phyloP scores from a whole-genome alignment of 129 eudicot species.

The Helianthus annuus region DNA sequence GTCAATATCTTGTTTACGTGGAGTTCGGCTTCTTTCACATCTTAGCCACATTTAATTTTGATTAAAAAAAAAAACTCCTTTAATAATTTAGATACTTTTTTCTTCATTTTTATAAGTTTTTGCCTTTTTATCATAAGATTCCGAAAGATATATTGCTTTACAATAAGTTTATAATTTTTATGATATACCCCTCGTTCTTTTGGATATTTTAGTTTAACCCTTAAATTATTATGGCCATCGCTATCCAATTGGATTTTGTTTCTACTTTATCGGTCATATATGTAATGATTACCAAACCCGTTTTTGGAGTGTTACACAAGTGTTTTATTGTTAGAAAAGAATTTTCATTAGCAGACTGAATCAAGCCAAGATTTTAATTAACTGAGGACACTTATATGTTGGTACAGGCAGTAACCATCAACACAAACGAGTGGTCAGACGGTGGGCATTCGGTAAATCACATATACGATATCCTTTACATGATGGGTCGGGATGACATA shows the following conservation, averaged over 20 bases:
- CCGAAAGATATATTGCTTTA: not conserved
- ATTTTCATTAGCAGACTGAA: not conserved
- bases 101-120: not conserved
- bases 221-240: not conserved
- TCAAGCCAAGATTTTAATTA: slow-evolving; percentile 10
- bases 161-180: too few relatives aligned
- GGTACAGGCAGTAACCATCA: slow-evolving; percentile 73
- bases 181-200: not conserved
- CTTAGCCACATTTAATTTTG: not conserved
- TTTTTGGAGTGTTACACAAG: too few relatives aligned
- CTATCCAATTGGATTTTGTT: too few relatives aligned
- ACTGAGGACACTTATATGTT: slow-evolving; percentile 18
- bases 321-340: not conserved
- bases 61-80: not conserved
- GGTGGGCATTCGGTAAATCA: slow-evolving; percentile 93
- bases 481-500: slow-evolving; percentile 85
- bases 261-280: too few relatives aligned
- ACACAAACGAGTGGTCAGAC: slow-evolving; percentile 74
- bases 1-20: too few relatives aligned
- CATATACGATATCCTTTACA: slow-evolving; percentile 74
- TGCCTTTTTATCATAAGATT: not conserved
- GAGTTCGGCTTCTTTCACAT: too few relatives aligned
- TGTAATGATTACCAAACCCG: too few relatives aligned
- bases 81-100: not conserved
- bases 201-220: not conserved